Evolutionary conservation across 2,329 filamentous ascomycete genomes (phyloP).

Genomic region (Ophiostoma himal-ulmi): DNA sequence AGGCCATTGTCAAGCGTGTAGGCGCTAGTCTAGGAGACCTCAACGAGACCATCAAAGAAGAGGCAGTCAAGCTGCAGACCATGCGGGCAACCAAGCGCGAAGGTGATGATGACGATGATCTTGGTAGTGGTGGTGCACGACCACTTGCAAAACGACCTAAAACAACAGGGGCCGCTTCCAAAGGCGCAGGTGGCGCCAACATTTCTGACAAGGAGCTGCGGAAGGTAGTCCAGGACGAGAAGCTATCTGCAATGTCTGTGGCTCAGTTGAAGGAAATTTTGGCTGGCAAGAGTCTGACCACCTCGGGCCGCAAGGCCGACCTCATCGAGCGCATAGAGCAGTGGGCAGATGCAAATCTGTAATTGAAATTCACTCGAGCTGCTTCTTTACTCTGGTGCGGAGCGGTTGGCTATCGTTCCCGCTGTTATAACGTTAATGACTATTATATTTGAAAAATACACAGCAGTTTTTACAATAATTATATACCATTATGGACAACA

Average conservation of each 20-base stretch:
- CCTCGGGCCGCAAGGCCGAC: conserved; percentile 48
- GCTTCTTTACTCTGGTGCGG: too few relatives aligned
- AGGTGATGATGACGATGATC: conserved; percentile 41
- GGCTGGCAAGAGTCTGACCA: conserved; percentile 43
- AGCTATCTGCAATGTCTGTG: conserved; percentile 50
- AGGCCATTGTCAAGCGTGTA: conserved; percentile 82
- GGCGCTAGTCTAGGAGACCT: conserved; percentile 74
- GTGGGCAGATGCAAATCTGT: conserved; percentile 47
- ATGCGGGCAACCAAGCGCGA: conserved; percentile 48
- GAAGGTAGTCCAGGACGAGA: conserved; percentile 42
- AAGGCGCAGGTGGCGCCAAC: conserved; percentile 29
- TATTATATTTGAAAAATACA: too few relatives aligned
- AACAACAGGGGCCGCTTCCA: conserved; percentile 36
- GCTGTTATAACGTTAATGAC: too few relatives aligned
- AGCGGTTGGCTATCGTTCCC: too few relatives aligned
- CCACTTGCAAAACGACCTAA: conserved; percentile 48
- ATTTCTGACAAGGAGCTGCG: conserved; percentile 38
- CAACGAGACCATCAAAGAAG: conserved; percentile 60
- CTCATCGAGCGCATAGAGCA: conserved; percentile 51
- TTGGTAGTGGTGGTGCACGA: not conserved
- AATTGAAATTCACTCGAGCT: not conserved
- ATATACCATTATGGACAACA: too few relatives aligned
- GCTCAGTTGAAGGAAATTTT: conserved; percentile 48
- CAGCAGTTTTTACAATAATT: too few relatives aligned
- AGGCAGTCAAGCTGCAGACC: conserved; percentile 37